Evolutionary conservation across 2,329 filamentous ascomycete species (phyloP), one percentile per base, ranked within the genome.

Genomic region (Camptophora hylomeconis): DNA sequence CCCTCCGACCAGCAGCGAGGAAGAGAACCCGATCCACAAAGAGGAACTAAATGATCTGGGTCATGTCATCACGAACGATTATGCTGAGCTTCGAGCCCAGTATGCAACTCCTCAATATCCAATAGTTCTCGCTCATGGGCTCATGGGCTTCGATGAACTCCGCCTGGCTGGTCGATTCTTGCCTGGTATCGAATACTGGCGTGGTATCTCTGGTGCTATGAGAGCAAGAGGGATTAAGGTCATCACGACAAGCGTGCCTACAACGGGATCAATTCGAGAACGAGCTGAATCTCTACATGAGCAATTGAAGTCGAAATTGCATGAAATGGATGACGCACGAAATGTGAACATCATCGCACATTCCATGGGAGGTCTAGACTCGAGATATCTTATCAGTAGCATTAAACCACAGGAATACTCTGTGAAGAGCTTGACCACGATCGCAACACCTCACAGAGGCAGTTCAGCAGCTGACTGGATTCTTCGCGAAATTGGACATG

Each of bases 341-440:
- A 59, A 63, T 41, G 70, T 76, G 13, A 76, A 76, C 45, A 74
- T 76, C 20, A 67, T 76, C 42, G 72, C 71, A 64, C 60, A 64
- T 52, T 63, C 58, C 41, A 65, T 65, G 61, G 61, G 72, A 30
- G 72, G 72, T 6, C 62, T 76, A 28, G 72, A 76, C 46, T 62
- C 72, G 17, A 60, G 72, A 33, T 73, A 73, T 41, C 73, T 76
- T 67, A 71, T 76, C 41, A 72, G 66, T 35, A 26, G 54, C 22
- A 51, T 75, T 13, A 59, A 61, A 27, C 69, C 69, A 7, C 54
- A 57, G 3, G 69, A 75, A 28, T 81, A 93, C 40, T 82, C 81
- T 48, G 80, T 93, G 35, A 63, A 84, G 20, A 75, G 70, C 0
- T 49, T 76, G 40, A 75, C 72, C 1, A 75, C 72, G 0, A 65